Percentiles rank a stretch among this genome's conserved stretches.
Conservation (phyloP, 2,329 filamentous ascomycete species). For the Leptographium lundbergii region DNA sequence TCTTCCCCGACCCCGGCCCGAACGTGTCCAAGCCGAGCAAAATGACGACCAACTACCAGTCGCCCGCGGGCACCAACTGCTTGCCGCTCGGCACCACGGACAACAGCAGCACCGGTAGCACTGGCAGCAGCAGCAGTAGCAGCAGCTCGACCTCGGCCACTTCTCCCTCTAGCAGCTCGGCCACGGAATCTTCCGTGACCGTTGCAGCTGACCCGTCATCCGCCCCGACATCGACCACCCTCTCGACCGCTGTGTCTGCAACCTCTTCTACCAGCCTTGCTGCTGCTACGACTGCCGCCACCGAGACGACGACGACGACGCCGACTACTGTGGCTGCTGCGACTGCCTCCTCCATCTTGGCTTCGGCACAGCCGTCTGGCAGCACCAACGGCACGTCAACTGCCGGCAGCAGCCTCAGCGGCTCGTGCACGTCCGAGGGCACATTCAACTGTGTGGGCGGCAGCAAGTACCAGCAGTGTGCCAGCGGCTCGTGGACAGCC, state of each 20-base stretch:
- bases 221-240: background rate
- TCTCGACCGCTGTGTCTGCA: constrained; percentile 4
- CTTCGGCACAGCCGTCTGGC: constrained; percentile 1
- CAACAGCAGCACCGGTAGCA: background rate
- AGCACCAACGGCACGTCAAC: constrained; percentile 12
- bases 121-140: constrained; percentile 2
- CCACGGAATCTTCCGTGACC: background rate
- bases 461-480: constrained; percentile 37
- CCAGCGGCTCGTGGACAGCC: constrained; percentile 32
- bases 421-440: constrained; percentile 33
- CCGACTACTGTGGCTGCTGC: constrained; percentile 8
- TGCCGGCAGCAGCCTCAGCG: constrained; percentile 23
- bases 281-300: constrained; percentile 6
- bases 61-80: constrained; percentile 9
- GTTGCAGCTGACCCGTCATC: background rate
- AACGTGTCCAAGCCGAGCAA: constrained; percentile 14
- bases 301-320: constrained; percentile 1
- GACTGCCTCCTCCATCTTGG: constrained; percentile 4
- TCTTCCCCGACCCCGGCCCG: constrained; percentile 16
- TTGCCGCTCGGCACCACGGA: constrained; percentile 8
- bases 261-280: background rate
- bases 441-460: constrained; percentile 36
- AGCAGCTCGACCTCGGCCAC: constrained; percentile 1
- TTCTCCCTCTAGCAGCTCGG: background rate
- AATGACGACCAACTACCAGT: constrained; percentile 11